Evolutionary conservation across 2,329 filamentous ascomycete species (phyloP), one percentile per base, ranked within the genome.

Genomic region (Talaromyces sp.): DNA sequence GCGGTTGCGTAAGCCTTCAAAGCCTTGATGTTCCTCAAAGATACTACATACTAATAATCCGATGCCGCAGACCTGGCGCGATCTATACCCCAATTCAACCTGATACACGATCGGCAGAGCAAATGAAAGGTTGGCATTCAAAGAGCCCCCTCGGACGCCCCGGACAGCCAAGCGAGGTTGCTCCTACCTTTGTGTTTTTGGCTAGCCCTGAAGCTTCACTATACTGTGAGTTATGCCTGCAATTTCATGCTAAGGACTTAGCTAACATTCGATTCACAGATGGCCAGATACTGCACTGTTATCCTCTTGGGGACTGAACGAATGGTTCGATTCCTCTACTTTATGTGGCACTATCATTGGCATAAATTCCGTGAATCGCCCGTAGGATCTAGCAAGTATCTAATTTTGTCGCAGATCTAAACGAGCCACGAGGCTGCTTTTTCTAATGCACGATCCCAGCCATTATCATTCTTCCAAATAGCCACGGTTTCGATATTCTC

Each of bases 171-270:
- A 71, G 72, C 51, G 73, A 75, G 62, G 67, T 75, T 46, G 73
- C 73, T 0, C 66, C 73, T n/a, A 72, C 68, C 33, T 76, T 71
- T 61, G 65, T 76, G 1, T 74, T 74, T 54, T 57, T 76, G 53
- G 73, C 73, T 10, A 73, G 69, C 28, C 56, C 64, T 6, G 69
- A 73, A 45, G 64, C 69, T 21, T 63, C 69, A n/a, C 57, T 73
- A 21, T 74, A 70, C 43, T 72, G 71, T 74, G 62, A 59, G 69
- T 68, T 21, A 37, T 36, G 28, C 22, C 36, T n/a, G 33, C 3
- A 22, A 13, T 35, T 9, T 50, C 11, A 21, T 33, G 33, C 2
- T 5, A 35, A 33, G 19, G 11, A 19, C 19, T 39, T n/a, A 21
- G 39, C 56, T 57, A 15, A 60, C 41, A 51, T 5, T 50, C 15